These are phyloP conservation scores for Cynanchum wilfordii DNA, from an alignment of 257 asterid species.

Conservation along the genomic window DNA sequence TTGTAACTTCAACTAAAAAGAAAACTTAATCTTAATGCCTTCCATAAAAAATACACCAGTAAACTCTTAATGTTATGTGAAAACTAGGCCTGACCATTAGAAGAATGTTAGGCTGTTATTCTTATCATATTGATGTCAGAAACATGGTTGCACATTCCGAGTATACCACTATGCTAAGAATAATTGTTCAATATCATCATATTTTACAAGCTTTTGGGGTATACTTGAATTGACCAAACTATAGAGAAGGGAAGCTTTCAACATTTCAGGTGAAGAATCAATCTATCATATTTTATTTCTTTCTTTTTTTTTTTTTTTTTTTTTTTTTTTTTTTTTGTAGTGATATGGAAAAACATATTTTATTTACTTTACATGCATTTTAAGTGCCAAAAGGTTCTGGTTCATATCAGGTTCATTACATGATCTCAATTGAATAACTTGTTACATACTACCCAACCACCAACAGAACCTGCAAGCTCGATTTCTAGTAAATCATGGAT, in stretches of 20 bases:
- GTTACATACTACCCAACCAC: neutral
- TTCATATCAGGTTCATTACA: too few species aligned
- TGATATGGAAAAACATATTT: neutral
- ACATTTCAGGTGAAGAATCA: neutral
- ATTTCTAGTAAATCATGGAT: neutral
- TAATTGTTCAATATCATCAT: neutral
- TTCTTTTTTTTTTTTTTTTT: neutral
- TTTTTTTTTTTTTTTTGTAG: neutral
- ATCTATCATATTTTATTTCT: neutral
- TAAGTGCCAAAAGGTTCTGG: neutral
- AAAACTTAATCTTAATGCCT: neutral
- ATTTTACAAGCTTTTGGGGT: neutral
- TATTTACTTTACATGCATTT: neutral
- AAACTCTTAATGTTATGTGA: neutral
- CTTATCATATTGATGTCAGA: neutral
- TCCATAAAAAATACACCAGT: neutral
- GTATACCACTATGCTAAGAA: neutral
- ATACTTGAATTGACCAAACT: neutral
- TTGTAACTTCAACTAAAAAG: neutral
- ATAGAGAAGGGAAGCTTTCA: neutral
- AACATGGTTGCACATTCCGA: neutral
- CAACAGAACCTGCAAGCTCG: neutral
- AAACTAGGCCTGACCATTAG: neutral
- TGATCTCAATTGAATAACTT: neutral
- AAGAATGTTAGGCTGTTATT: neutral